Evolutionary conservation across 306 rosid genomes (phyloP), one percentile per base, ranked within the genome.

Genomic region (Herpetospermum pedunculosum): DNA sequence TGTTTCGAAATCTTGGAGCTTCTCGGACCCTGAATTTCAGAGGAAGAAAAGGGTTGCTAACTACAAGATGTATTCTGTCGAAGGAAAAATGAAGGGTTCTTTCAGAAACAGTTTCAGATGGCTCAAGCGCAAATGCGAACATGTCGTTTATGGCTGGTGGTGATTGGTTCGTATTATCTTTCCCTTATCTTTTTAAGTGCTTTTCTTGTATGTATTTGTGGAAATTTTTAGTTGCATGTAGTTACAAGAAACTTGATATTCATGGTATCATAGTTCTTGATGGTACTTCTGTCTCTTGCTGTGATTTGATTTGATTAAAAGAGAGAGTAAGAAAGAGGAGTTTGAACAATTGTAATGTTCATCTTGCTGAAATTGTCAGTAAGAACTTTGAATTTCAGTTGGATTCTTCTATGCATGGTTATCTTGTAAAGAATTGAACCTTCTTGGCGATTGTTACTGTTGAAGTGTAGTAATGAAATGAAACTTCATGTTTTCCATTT

Each of bases 51-150:
- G 92, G 28, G 84, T 88, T 13, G 92, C 87, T 19, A 80, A 81
- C 9, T 88, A 88, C 75, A 88, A 85, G 76, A 74, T 85, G 29
- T 88, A 88, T 69, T 28, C 81, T 72, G 88, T 82, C 10, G 89
- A 88, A 48, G 89, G 89, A 2, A 88, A 83, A 73, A 80, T 88
- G 86, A 88, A 88, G 81, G 92, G 89, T 2, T 85, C 92, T 26
- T 78, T 88, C 5, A 83, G 80, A 70, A 88, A 82, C 74, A 85
- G 92, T 77, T 81, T 88, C 19, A 80, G 77, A 50, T 88, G 92
- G 92, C 76, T 88, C 67, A 88, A 88, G 85, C 78, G 75, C 72
- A 85, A 79, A 38, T 87, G 46, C 73, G 67, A 74, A 3, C 84
- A 84, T 62, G 85, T 83, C 34, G 65, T 80, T 72, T 8, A 82